Conservation (phyloP, 140 eudicot species). For the Bidens hawaiensis region DNA sequence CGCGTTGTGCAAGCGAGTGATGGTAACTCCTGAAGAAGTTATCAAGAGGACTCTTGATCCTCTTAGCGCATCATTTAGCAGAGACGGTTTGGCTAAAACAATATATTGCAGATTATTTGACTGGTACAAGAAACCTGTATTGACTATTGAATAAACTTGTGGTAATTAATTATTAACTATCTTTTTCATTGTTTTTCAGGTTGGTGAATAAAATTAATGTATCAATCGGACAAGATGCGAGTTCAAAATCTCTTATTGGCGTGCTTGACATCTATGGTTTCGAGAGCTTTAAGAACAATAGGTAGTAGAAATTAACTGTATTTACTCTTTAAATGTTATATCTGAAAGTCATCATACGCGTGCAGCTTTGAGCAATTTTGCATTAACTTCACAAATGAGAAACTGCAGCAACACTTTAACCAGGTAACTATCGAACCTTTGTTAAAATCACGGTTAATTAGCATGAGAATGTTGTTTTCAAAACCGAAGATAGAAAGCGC, state of each 20-base stretch:
- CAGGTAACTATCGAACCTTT: slow-evolving; percentile 54
- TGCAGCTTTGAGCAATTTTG: slow-evolving; percentile 99
- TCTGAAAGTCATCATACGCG: slow-evolving; percentile 18
- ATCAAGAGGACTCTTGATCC: slow-evolving; percentile 97
- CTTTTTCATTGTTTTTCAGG: slow-evolving; percentile 45
- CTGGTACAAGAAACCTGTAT: slow-evolving; percentile 56
- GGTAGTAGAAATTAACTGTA: slow-evolving; percentile 39
- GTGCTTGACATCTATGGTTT: slow-evolving; percentile 98
- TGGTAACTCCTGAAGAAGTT: slow-evolving; percentile 99
- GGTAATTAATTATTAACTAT: background rate
- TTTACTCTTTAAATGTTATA: slow-evolving; percentile 11
- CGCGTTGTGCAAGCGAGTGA: slow-evolving; percentile 90
- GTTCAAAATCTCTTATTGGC: slow-evolving; percentile 77
- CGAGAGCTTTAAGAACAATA: slow-evolving; percentile 93
- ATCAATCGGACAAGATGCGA: slow-evolving; percentile 91
- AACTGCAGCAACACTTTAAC: slow-evolving; percentile 98
- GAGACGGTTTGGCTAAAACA: slow-evolving; percentile 98
- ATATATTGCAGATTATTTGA: slow-evolving; percentile 87
- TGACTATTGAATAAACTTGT: slow-evolving; percentile 2
- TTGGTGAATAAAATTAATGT: slow-evolving; percentile 82
- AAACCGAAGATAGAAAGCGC: slow-evolving; percentile 1
- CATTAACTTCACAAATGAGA: slow-evolving; percentile 95
- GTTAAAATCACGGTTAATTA: slow-evolving; percentile 14
- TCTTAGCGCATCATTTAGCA: slow-evolving; percentile 74
- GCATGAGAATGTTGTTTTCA: slow-evolving; percentile 4